Evolutionary conservation across 352 stramenopile species (phyloP).

Genomic region (Pythium phragmiticola): DNA sequence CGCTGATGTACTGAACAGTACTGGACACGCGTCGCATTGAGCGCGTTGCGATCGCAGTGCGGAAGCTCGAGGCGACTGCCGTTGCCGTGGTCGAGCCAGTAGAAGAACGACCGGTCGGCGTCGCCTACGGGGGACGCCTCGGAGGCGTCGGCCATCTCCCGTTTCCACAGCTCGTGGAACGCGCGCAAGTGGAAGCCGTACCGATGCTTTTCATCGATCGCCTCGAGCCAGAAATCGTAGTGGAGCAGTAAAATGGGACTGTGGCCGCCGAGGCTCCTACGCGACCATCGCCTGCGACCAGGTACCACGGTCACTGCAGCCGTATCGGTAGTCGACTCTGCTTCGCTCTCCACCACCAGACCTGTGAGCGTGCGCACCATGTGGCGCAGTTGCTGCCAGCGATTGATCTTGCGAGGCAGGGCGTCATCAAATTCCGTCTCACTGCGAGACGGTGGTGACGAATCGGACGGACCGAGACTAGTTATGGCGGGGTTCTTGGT

Average conservation of each 20-base stretch:
- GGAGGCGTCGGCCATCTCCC: slow-evolving; percentile 30
- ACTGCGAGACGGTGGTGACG: slow-evolving; percentile 9
- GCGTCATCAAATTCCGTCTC: not conserved
- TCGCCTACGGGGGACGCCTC: not conserved
- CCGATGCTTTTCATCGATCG: slow-evolving; percentile 64
- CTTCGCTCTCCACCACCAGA: not conserved
- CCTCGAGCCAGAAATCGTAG: slow-evolving; percentile 76
- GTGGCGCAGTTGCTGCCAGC: slow-evolving; percentile 23
- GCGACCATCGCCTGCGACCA: not conserved
- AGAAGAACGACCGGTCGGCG: slow-evolving; percentile 53
- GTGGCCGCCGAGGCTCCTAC: slow-evolving; percentile 1
- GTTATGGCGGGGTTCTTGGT: slow-evolving; percentile 1
- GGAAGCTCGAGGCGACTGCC: slow-evolving; percentile 47
- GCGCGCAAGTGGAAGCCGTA: slow-evolving; percentile 71
- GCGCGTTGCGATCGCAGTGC: slow-evolving; percentile 45
- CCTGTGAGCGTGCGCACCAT: slow-evolving; percentile 21
- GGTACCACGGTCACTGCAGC: not conserved
- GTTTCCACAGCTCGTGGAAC: slow-evolving; percentile 65
- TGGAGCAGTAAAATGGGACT: slow-evolving; percentile 41
- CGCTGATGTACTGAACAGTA: slow-evolving; percentile 51
- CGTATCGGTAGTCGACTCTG: not conserved
- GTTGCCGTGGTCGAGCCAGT: slow-evolving; percentile 65
- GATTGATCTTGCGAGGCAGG: slow-evolving; percentile 14
- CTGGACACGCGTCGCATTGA: slow-evolving; percentile 46
- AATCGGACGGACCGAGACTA: not conserved